These are phyloP conservation scores for Aspergillus udagawae DNA, from an alignment of 2,329 filamentous ascomycete species.

Conservation along the genomic window DNA sequence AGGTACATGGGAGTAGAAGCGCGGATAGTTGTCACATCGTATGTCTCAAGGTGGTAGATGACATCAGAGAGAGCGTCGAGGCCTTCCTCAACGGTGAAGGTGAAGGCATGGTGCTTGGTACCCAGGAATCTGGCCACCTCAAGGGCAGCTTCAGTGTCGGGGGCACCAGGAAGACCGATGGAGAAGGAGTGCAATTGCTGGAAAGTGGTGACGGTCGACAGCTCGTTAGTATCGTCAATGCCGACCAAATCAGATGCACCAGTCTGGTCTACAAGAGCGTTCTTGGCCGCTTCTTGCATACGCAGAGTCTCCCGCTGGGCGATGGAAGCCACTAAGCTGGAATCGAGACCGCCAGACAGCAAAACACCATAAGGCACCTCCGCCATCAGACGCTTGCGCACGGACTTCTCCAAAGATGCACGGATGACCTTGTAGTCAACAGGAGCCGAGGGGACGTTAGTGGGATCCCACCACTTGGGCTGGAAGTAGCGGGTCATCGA, in stretches of 20 bases:
- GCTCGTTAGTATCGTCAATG: constrained; percentile 86
- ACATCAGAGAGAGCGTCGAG: constrained; percentile 96
- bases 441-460: constrained; percentile 71
- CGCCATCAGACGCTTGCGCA: constrained; percentile 96
- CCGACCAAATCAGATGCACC: constrained; percentile 67
- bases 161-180: constrained; percentile 88
- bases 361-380: constrained; percentile 97
- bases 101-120: constrained; percentile 97
- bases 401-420: constrained; percentile 79
- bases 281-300: constrained; percentile 60
- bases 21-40: constrained; percentile 97
- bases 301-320: constrained; percentile 87
- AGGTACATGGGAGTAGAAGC: constrained; percentile 99
- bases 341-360: constrained; percentile 91
- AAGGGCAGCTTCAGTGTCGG: constrained; percentile 85
- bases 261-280: constrained; percentile 42
- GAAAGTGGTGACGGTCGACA: constrained; percentile 85
- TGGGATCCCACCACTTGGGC: constrained; percentile 86
- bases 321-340: constrained; percentile 89
- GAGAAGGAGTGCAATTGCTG: constrained; percentile 98
- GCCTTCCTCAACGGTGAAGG: constrained; percentile 95
- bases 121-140: constrained; percentile 96
- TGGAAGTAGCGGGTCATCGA: constrained; percentile 83
- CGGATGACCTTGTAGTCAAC: constrained; percentile 80
- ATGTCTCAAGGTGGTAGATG: constrained; percentile 96